Evolutionary conservation across 805 yeast species (phyloP).

Genomic region (Teunomyces atbi): DNA sequence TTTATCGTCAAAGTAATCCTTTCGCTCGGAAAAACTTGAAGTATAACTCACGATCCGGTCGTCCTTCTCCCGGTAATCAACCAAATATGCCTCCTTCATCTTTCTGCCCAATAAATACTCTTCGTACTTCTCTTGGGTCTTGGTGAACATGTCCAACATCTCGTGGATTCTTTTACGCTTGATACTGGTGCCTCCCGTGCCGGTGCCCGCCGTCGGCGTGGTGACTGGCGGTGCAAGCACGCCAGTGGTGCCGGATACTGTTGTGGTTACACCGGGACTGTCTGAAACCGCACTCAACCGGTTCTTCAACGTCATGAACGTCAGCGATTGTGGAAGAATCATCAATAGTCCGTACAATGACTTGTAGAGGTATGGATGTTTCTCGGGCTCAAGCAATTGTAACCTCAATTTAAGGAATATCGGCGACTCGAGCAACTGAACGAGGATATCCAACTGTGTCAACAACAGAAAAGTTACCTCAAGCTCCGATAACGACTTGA

Average conservation of each 20-base stretch:
- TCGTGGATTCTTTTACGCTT: constrained; percentile 39
- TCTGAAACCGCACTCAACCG: constrained; percentile 63
- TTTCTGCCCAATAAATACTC: constrained; percentile 10
- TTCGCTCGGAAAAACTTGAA: constrained; percentile 9
- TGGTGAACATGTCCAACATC: constrained; percentile 39
- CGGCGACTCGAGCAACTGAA: constrained; percentile 89
- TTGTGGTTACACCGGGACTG: constrained; percentile 16
- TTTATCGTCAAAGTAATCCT: constrained; percentile 11
- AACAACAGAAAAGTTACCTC: constrained; percentile 78
- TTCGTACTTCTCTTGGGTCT: constrained; percentile 36
- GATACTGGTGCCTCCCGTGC: constrained; percentile 21
- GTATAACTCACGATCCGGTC: constrained; percentile 11
- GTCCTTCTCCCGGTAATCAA: constrained; percentile 1
- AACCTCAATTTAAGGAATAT: constrained; percentile 83
- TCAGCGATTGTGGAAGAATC: constrained; percentile 92
- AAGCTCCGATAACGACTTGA: constrained; percentile 75
- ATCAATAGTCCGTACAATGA: constrained; percentile 89
- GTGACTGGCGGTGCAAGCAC: constrained; percentile 16
- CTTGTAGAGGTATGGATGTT: constrained; percentile 76
- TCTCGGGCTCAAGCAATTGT: constrained; percentile 85
- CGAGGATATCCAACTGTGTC: constrained; percentile 84
- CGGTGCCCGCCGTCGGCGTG: constrained; percentile 16
- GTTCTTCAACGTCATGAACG: constrained; percentile 77
- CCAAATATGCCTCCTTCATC: constrained; percentile 6
- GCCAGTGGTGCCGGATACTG: constrained; percentile 9